Percentiles rank a stretch among this genome's conserved stretches.
Conservation (phyloP, 208 protist genomes). For the Trypanosoma cruzi region DNA sequence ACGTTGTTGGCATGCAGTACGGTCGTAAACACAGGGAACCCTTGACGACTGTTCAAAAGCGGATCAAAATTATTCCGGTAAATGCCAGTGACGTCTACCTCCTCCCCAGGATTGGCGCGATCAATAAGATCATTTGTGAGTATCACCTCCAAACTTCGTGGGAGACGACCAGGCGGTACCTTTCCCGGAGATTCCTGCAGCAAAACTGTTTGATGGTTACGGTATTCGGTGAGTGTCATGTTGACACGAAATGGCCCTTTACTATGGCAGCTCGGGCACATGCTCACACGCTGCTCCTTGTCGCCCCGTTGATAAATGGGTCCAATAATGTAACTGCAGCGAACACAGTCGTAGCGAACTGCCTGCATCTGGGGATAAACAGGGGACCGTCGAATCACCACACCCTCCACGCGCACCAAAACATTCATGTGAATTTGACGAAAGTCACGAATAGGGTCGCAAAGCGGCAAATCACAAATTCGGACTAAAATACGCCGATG, state of each 20-base stretch:
- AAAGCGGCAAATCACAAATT: slow-evolving; percentile 96
- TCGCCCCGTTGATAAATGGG: slow-evolving; percentile 92
- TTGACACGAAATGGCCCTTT: slow-evolving; percentile 97
- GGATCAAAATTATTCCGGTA: slow-evolving; percentile 99
- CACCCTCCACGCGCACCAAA: slow-evolving; percentile 97
- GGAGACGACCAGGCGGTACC: slow-evolving; percentile 98
- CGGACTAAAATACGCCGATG: slow-evolving; percentile 95
- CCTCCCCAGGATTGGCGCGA: slow-evolving; percentile 97
- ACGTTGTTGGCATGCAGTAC: slow-evolving; percentile 98
- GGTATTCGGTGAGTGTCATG: slow-evolving; percentile 97
- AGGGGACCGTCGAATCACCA: slow-evolving; percentile 97
- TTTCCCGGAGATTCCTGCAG: slow-evolving; percentile 99
- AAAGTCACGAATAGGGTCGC: slow-evolving; percentile 97
- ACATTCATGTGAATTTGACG: slow-evolving; percentile 98
- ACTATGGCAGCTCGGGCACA: slow-evolving; percentile 93
- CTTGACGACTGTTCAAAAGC: slow-evolving; percentile 96
- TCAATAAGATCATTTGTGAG: slow-evolving; percentile 99
- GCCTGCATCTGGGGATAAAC: slow-evolving; percentile 98
- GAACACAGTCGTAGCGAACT: slow-evolving; percentile 97
- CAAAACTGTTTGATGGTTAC: slow-evolving; percentile 99
- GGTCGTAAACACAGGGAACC: slow-evolving; percentile 99
- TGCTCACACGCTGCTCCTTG: slow-evolving; percentile 83
- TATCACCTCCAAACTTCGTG: slow-evolving; percentile 98
- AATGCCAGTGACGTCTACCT: slow-evolving; percentile 98
- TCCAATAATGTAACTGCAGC: slow-evolving; percentile 94